Conservation (phyloP, 345 rosid species). For the Brassica nigra region DNA sequence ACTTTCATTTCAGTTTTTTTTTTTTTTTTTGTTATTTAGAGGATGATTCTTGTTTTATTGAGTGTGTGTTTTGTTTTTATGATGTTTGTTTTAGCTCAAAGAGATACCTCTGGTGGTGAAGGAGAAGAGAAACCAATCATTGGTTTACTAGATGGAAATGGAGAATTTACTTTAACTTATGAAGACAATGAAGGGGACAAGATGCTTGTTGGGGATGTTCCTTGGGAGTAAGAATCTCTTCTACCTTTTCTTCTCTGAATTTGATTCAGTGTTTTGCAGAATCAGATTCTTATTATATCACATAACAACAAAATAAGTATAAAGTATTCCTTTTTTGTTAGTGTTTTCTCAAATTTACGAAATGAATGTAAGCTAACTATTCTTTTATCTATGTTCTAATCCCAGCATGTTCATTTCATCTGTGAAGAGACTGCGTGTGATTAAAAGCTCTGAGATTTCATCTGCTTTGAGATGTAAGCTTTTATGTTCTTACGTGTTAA, state of each 20-base stretch:
- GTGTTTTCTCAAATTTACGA: neutral
- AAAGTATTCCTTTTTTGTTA: neutral
- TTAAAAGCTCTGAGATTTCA: slow-evolving; percentile 81
- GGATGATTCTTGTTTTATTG: slow-evolving; percentile 3
- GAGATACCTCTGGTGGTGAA: slow-evolving; percentile 60
- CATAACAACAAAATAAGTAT: slow-evolving; percentile 28
- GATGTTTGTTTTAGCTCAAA: slow-evolving; percentile 61
- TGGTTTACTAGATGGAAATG: slow-evolving; percentile 75
- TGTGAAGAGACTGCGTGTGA: slow-evolving; percentile 90
- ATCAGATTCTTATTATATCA: slow-evolving; percentile 33
- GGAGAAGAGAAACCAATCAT: slow-evolving; percentile 72
- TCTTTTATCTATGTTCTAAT: slow-evolving; percentile 37
- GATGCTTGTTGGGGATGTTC: slow-evolving; percentile 99
- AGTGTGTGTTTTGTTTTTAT: neutral
- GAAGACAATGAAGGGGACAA: slow-evolving; percentile 99
- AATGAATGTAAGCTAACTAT: slow-evolving; percentile 15
- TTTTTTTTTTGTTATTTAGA: neutral
- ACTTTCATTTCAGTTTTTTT: neutral
- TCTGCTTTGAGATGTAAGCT: slow-evolving; percentile 41
- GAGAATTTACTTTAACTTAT: slow-evolving; percentile 92
- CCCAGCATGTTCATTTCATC: slow-evolving; percentile 84
- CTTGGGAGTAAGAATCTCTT: slow-evolving; percentile 91
- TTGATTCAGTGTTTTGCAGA: slow-evolving; percentile 45
- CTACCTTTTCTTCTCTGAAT: slow-evolving; percentile 33
- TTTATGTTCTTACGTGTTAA: neutral